These are phyloP conservation scores for Candida ficus DNA, from an alignment of 805 yeast genomes.

Conservation along the genomic window DNA sequence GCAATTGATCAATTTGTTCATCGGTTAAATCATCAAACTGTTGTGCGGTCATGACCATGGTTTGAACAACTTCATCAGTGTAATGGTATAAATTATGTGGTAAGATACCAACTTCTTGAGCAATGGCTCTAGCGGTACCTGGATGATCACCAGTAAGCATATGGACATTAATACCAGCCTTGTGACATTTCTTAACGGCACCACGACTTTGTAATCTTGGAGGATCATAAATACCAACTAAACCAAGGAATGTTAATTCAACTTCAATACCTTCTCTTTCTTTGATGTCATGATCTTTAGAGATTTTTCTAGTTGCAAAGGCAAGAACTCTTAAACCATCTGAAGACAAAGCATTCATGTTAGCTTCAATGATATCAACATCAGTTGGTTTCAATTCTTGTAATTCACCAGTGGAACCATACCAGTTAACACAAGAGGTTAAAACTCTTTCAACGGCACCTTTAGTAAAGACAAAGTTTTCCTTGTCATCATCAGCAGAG, in stretches of 20 bases:
- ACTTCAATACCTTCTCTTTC: conserved; percentile 45
- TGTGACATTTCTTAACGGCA: conserved; percentile 61
- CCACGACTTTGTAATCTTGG: conserved; percentile 66
- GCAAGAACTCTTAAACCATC: conserved; percentile 73
- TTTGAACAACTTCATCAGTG: conserved; percentile 48
- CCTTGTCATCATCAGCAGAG: conserved; percentile 25
- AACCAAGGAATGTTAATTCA: conserved; percentile 53
- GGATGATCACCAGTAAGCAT: conserved; percentile 84
- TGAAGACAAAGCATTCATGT: conserved; percentile 54
- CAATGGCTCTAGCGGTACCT: conserved; percentile 74
- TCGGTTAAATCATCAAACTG: conserved; percentile 64
- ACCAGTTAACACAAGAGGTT: conserved; percentile 51
- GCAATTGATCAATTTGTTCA: conserved; percentile 54
- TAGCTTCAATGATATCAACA: conserved; percentile 39
- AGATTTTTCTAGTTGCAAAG: conserved; percentile 45
- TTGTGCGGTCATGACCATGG: conserved; percentile 72
- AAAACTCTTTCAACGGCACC: conserved; percentile 76
- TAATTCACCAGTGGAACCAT: conserved; percentile 26
- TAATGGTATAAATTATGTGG: conserved; percentile 57
- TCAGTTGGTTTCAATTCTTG: conserved; percentile 37
- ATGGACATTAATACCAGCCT: conserved; percentile 73
- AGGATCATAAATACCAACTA: conserved; percentile 77
- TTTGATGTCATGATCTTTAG: conserved; percentile 27
- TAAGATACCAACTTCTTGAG: conserved; percentile 73
- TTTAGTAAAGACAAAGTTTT: conserved; percentile 44